Conservation (phyloP, 805 yeast genomes). For the Yueomyces sinensis region DNA sequence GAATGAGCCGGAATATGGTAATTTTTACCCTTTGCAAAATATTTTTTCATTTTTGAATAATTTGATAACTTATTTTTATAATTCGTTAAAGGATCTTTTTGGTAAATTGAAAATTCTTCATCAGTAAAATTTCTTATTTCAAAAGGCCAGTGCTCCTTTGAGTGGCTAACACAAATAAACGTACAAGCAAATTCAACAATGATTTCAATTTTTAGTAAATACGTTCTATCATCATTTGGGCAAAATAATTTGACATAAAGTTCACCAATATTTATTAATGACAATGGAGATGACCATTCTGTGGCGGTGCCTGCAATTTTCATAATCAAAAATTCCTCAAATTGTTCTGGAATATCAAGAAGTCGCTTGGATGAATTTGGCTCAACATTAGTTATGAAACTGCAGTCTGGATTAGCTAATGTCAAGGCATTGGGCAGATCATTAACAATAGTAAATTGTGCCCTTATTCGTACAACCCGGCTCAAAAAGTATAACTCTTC, state of each 20-base stretch:
- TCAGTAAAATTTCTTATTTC: neutral
- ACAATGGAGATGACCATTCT: neutral
- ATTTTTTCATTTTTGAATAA: neutral
- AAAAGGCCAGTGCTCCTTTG: neutral
- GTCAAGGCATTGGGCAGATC: neutral
- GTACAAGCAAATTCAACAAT: neutral
- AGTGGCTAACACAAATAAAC: neutral
- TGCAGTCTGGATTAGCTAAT: neutral
- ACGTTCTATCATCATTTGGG: neutral
- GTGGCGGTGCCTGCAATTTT: neutral
- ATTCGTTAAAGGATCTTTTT: neutral
- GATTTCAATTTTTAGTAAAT: neutral
- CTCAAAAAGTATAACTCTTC: neutral
- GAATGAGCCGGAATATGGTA: neutral
- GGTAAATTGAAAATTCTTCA: neutral
- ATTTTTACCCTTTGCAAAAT: neutral
- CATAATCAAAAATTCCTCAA: neutral
- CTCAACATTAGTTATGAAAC: too few species aligned
- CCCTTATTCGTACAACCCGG: too few species aligned
- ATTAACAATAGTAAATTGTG: neutral
- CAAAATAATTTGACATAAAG: too few species aligned
- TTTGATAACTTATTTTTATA: too few species aligned
- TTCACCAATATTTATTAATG: neutral
- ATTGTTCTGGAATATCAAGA: neutral
- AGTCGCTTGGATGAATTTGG: neutral